Percentiles rank a stretch among this genome's conserved stretches.
phyloP scores from a whole-genome alignment of 2,329 filamentous ascomycete species.

The Lecanicillium sp. region DNA sequence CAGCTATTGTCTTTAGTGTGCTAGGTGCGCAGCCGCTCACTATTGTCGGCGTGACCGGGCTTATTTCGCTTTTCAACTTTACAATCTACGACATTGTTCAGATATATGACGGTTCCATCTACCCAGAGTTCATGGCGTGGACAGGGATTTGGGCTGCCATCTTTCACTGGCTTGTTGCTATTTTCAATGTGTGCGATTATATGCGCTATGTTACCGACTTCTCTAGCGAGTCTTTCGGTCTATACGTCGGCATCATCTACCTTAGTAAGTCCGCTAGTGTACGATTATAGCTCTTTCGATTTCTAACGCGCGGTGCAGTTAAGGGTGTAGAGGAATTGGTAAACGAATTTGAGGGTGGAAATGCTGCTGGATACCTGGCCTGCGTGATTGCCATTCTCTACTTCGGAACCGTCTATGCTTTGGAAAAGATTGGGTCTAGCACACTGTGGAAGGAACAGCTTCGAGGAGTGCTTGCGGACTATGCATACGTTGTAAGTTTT shows the following conservation, averaged over 20 bases:
- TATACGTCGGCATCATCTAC: conserved; percentile 50
- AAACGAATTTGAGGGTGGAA: conserved; percentile 35
- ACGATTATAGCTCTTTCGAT: conserved; percentile 17
- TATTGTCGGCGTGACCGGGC: conserved; percentile 48
- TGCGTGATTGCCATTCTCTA: conserved; percentile 24
- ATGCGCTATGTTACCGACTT: conserved; percentile 53
- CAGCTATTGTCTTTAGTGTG: conserved; percentile 45
- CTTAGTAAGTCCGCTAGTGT: conserved; percentile 28
- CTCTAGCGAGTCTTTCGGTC: conserved; percentile 43
- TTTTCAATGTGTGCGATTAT: conserved; percentile 47
- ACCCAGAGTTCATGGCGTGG: conserved; percentile 48
- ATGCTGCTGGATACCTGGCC: conserved; percentile 36
- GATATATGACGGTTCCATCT: conserved; percentile 39
- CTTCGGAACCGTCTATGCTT: conserved; percentile 39
- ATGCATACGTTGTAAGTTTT: conserved; percentile 36
- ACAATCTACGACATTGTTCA: conserved; percentile 50
- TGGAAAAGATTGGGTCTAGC: conserved; percentile 40
- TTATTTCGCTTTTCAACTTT: conserved; percentile 49
- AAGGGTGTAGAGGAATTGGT: conserved; percentile 50
- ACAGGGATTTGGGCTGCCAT: conserved; percentile 49
- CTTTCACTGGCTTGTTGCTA: conserved; percentile 46
- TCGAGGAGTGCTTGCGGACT: conserved; percentile 41
- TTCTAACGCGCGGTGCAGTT: conserved; percentile 30
- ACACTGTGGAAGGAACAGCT: conserved; percentile 34
- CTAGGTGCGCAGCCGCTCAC: conserved; percentile 45